Percentiles rank a stretch among this genome's conserved stretches.
Evolutionary conservation across 805 yeast genomes (phyloP).

Genomic region (Hanseniaspora pseudoguilliermondii): DNA sequence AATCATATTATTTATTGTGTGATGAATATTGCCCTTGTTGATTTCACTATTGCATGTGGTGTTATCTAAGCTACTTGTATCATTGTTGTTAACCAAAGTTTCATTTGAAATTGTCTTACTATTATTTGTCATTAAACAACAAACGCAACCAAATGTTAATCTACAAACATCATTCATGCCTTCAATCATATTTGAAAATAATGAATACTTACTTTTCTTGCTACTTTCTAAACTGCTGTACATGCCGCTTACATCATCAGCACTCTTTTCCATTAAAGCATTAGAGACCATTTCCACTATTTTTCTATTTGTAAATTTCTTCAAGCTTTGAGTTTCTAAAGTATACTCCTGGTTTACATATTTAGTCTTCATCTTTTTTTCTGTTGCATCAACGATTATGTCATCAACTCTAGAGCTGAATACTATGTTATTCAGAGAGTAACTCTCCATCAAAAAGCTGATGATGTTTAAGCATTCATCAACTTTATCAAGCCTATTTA

Average conservation of each 20-base stretch:
- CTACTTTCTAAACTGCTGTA: background rate
- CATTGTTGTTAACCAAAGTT: background rate
- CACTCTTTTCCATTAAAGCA: background rate
- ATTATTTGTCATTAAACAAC: background rate
- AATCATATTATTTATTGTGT: background rate
- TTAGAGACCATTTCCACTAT: background rate
- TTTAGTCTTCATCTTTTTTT: background rate
- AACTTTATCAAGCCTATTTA: background rate
- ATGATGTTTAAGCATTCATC: background rate
- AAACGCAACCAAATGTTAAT: conserved; percentile 1
- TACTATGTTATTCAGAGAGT: background rate
- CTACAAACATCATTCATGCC: background rate
- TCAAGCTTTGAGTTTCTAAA: background rate
- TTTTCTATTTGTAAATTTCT: background rate
- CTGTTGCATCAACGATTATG: background rate
- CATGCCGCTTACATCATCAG: background rate
- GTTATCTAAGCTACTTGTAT: background rate
- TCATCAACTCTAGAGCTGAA: conserved; percentile 4
- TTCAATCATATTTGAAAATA: background rate
- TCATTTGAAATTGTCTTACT: background rate
- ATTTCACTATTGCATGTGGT: background rate
- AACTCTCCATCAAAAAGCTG: background rate
- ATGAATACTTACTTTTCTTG: background rate
- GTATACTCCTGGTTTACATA: background rate
- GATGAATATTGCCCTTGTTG: background rate